These are phyloP conservation scores for Scenedesmus sp. DNA, from an alignment of 163 green algal species.

Conservation along the genomic window DNA sequence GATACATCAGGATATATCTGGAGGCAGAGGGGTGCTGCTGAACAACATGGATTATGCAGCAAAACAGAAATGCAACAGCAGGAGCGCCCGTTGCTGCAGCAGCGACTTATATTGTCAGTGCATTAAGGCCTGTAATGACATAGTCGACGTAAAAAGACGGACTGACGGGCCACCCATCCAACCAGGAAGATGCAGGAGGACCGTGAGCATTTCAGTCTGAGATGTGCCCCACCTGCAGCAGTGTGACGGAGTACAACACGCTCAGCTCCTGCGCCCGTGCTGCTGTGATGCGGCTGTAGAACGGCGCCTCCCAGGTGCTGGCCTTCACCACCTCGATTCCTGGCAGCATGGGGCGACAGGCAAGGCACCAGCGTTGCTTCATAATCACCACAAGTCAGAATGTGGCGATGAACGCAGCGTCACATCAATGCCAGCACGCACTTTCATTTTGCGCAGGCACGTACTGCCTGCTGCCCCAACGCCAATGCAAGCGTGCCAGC, in stretches of 20 bases:
- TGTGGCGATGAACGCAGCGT: background rate
- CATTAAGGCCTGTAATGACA: too few species aligned
- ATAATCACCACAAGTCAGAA: too few species aligned
- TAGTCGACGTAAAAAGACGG: too few species aligned
- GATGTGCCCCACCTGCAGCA: constrained; percentile 20
- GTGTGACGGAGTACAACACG: constrained; percentile 38
- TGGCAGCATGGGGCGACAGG: constrained; percentile 2
- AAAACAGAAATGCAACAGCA: constrained; percentile 3
- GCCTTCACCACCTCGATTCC: constrained; percentile 91
- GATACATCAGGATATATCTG: background rate
- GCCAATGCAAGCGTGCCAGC: too few species aligned
- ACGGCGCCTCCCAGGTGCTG: constrained; percentile 75
- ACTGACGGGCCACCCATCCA: background rate
- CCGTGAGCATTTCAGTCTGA: background rate
- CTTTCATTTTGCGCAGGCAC: background rate
- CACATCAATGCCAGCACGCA: background rate
- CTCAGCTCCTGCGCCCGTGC: constrained; percentile 61
- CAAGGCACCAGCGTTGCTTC: background rate
- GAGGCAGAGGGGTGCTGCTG: too few species aligned
- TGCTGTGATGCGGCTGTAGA: constrained; percentile 52
- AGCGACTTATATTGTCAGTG: too few species aligned
- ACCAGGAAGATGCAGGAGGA: background rate
- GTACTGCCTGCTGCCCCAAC: too few species aligned
- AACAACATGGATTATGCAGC: constrained; percentile 39
- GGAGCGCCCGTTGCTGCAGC: background rate